Evolutionary conservation across 2,329 filamentous ascomycete genomes (phyloP).

Genomic region (Hyphodiscus sp.): DNA sequence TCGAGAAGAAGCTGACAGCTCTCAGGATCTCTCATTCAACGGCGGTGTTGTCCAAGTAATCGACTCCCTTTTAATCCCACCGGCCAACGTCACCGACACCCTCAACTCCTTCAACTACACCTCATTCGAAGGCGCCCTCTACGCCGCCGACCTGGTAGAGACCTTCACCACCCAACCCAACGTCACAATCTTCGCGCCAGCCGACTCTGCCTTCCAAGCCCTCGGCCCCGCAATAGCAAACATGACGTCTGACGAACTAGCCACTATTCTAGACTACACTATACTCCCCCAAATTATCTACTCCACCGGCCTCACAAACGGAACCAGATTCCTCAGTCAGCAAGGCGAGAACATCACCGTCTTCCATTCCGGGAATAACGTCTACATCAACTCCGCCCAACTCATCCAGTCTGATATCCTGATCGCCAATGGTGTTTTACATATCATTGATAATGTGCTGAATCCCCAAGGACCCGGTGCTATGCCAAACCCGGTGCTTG

Average conservation of each 20-base stretch:
- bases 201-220: slow-evolving; percentile 31
- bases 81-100: slow-evolving; percentile 33
- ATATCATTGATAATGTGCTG: slow-evolving; percentile 37
- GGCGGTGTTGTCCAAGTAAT: slow-evolving; percentile 47
- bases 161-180: slow-evolving; percentile 37
- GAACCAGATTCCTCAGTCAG: slow-evolving; percentile 25
- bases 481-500: slow-evolving; percentile 33
- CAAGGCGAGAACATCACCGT: slow-evolving; percentile 31
- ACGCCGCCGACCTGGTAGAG: slow-evolving; percentile 26
- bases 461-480: slow-evolving; percentile 35
- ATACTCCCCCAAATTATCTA: slow-evolving; percentile 28
- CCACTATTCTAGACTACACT: slow-evolving; percentile 32
- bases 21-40: slow-evolving; percentile 40
- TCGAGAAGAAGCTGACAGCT: slow-evolving; percentile 1
- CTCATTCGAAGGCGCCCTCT: slow-evolving; percentile 32
- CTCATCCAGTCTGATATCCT: slow-evolving; percentile 31
- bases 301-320: slow-evolving; percentile 29
- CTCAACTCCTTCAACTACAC: slow-evolving; percentile 33
- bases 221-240: slow-evolving; percentile 30
- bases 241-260: slow-evolving; percentile 26
- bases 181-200: slow-evolving; percentile 41
- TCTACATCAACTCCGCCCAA: slow-evolving; percentile 35
- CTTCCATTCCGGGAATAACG: slow-evolving; percentile 21
- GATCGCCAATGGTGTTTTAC: slow-evolving; percentile 29
- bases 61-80: slow-evolving; percentile 45